These are phyloP conservation scores for Eucalyptus sideroxylon DNA, from an alignment of 345 rosid genomes.

Conservation along the genomic window DNA sequence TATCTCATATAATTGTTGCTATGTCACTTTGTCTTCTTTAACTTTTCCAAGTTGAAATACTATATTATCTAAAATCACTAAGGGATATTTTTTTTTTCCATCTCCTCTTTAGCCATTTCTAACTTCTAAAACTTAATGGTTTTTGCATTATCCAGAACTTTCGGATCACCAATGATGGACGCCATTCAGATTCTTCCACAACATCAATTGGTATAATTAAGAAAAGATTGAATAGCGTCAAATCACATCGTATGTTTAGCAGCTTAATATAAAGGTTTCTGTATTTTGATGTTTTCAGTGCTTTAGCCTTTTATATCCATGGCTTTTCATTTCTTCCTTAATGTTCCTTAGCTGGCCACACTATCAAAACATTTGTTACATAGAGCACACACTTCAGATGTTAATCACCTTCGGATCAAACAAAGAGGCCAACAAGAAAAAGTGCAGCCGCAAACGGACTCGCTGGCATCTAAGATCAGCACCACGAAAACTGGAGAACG, in stretches of 20 bases:
- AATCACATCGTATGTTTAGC: neutral
- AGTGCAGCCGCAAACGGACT: neutral
- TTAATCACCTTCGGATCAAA: neutral
- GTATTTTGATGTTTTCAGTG: neutral
- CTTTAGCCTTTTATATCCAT: neutral
- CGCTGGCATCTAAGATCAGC: neutral
- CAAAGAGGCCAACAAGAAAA: neutral
- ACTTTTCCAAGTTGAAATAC: neutral
- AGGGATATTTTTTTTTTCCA: neutral
- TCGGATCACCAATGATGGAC: constrained; percentile 60
- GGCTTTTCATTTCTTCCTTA: too few relatives aligned
- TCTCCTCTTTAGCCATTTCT: neutral
- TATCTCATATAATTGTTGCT: neutral
- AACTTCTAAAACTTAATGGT: neutral
- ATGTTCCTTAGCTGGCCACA: too few relatives aligned
- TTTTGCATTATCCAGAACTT: constrained; percentile 75
- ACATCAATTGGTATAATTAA: constrained; percentile 64
- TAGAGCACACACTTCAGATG: neutral
- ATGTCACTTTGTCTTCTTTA: neutral
- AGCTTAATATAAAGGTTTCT: neutral
- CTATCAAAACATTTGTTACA: too few relatives aligned
- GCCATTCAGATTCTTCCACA: constrained; percentile 86
- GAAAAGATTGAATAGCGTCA: neutral
- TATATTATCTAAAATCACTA: neutral
- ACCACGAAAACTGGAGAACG: neutral